Evolutionary conservation across 1,284 basidiomycete species (phyloP), one percentile per base, ranked within the genome.

Genomic region (Malassezia obtusa): DNA sequence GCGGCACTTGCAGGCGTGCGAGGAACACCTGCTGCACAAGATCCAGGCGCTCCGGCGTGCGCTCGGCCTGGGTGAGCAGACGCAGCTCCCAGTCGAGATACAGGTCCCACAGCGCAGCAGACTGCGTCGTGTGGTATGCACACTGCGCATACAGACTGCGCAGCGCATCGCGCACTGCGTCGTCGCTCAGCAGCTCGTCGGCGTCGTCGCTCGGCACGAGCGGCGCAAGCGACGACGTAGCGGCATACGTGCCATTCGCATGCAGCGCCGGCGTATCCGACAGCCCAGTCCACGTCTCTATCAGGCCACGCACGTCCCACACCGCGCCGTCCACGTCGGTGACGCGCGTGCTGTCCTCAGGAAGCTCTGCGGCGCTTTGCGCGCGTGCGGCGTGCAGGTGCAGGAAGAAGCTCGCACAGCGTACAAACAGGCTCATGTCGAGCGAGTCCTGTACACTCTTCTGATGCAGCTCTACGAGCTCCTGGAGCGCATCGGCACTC

Each of bases 31-130:
- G 63, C 12, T 60, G 52, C 3, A 65, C 41, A 6, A 52, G 43
- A 32, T 68, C 63, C 2, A 60, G 32, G 15, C 61, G 56, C 28
- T 30, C 52, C 12, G 31, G 25, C 17, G 21, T 26, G 9, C 14
- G 37, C 14, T 36, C 48, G n/a, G 57, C 37, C 8, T 61, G 36
- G 37, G 32, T 22, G 4, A 62, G 41, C 1, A 62, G 37, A 0
- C 49, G 40, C 11, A 50, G 38, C 43, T 71, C 69, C 33, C 68
- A 70, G 12, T 43, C 54, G 8, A 63, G 50, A 24, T 62, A 65
- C 43, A 60, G 40, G n/a, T 46, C 45, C 67, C 67, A 71, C 3
- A 68, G 47, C 8, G 47, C 30, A 11, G 62, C 59, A 22, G 61
- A 64, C 49, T 67, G 57, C 14, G 44, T 45, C 4, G 22, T 14